Evolutionary conservation across 2,329 filamentous ascomycete genomes (phyloP).

Genomic region (Zasmidium angulare): DNA sequence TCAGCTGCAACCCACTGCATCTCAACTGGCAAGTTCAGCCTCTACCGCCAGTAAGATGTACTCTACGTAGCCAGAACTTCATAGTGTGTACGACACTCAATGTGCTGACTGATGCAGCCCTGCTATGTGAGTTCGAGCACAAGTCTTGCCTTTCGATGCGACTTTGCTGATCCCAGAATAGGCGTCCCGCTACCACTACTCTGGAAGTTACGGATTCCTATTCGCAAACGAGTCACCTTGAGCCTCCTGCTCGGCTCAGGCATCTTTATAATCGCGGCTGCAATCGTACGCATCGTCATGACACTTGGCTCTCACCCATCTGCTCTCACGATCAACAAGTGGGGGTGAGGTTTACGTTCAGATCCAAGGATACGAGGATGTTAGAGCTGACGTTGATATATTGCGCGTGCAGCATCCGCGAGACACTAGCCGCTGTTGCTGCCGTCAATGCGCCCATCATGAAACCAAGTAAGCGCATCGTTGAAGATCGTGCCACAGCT

Average conservation of each 20-base stretch:
- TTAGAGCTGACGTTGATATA: too few species aligned
- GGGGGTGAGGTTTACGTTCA: too few species aligned
- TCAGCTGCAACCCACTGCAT: slow-evolving; percentile 30
- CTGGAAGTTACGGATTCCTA: slow-evolving; percentile 34
- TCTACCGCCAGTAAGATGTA: slow-evolving; percentile 30
- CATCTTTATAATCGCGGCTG: slow-evolving; percentile 38
- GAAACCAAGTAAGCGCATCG: slow-evolving; percentile 19
- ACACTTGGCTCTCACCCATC: slow-evolving; percentile 32
- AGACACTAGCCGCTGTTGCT: slow-evolving; percentile 39
- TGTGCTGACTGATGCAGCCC: neutral
- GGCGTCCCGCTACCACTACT: slow-evolving; percentile 37
- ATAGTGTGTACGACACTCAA: neutral
- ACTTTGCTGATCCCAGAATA: too few species aligned
- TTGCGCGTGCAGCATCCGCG: too few species aligned
- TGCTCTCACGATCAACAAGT: slow-evolving; percentile 38
- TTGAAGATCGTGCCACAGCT: neutral
- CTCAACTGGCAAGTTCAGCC: slow-evolving; percentile 34
- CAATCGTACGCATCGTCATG: slow-evolving; percentile 36
- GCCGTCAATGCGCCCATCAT: slow-evolving; percentile 39
- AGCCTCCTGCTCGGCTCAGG: slow-evolving; percentile 37
- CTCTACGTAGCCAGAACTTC: slow-evolving; percentile 30
- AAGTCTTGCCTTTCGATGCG: too few species aligned
- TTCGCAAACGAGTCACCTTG: slow-evolving; percentile 36
- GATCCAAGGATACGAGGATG: too few species aligned
- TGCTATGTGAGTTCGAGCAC: neutral